Conservation (phyloP, 1,284 basidiomycete species). For the Mycosarcoma mackinlayi region DNA sequence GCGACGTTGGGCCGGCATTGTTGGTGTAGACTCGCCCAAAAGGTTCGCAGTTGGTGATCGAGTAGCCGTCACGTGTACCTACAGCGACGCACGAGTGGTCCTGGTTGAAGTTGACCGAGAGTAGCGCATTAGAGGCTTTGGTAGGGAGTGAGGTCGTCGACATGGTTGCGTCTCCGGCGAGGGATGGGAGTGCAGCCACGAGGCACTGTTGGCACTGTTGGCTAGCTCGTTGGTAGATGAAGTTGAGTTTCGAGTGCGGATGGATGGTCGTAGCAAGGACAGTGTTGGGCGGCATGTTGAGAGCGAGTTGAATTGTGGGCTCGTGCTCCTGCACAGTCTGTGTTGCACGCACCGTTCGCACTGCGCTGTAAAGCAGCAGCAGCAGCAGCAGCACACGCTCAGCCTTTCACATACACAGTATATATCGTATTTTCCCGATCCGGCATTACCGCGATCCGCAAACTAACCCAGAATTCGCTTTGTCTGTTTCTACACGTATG, state of each 20-base stretch:
- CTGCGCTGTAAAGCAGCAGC: background rate
- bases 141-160: conserved; percentile 29
- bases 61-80: conserved; percentile 94
- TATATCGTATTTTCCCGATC: conserved; percentile 4
- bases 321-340: conserved; percentile 9
- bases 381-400: background rate
- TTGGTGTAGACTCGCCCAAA: conserved; percentile 94
- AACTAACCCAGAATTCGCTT: no score
- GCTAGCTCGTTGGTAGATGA: background rate
- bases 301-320: conserved; percentile 6
- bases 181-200: no score
- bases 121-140: conserved; percentile 49
- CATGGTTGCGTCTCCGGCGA: conserved; percentile 20
- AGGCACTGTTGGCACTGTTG: background rate
- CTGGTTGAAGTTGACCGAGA: conserved; percentile 62
- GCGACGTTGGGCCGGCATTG: conserved; percentile 90
- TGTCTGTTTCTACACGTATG: background rate
- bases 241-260: background rate
- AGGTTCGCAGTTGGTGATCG: conserved; percentile 97
- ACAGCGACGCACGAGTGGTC: conserved; percentile 84
- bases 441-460: background rate
- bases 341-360: background rate
- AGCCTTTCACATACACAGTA: background rate
- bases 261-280: background rate
- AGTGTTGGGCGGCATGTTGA: background rate